Base-by-base conservation (phyloP, 2,329 filamentous ascomycete species). In the Pyricularia grisea region DNA sequence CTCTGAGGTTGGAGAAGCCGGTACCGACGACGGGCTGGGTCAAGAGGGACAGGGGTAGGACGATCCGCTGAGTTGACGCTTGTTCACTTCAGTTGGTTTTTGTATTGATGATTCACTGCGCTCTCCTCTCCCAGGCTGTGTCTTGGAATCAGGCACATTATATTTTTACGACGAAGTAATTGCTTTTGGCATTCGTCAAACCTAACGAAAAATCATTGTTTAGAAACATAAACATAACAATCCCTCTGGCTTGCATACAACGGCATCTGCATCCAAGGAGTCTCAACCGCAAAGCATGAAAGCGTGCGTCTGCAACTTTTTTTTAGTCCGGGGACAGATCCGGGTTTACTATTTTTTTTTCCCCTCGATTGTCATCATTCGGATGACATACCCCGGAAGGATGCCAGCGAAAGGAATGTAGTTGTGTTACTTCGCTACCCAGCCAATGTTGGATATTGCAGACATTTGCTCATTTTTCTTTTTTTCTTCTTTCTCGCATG, bases 1-100 rank as follows among this genome's bases (percentile, higher is more conserved):
- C 82, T 9, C 79, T 89, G 72, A 81, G 86, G 69, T 84, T 91
- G 31, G 85, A 90, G 74, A 91, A 91, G 78, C 88, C 88, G 0
- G 79, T 81, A 11, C 86, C 85, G 1, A 87, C 80, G 0, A 81
- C 80, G 2, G 80, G 79, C 12, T 65, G 55, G 69, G 42, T 68
- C 28, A 68, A 68, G 67, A 61, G 67, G 30, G 58, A 68, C 60
- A 42, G 30, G 25, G 58, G 50, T 1, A 28, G 67, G 42, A 23
- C 23, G 30, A 61, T 68, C 28, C 67, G 67, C 20, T 68, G 55
- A 68, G 30, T 12, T n/a, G 12, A 20, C 10, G 17, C 27, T 17
- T 70, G 20, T n/a, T 3, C n/a, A 11, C 31, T 42, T 9, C 9
- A 50, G 14, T 17, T 36, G 20, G 7, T 66, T 66, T 33, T 65